Evolutionary conservation across 805 yeast genomes (phyloP).

Genomic region (Saccharomycopsis fodiens): DNA sequence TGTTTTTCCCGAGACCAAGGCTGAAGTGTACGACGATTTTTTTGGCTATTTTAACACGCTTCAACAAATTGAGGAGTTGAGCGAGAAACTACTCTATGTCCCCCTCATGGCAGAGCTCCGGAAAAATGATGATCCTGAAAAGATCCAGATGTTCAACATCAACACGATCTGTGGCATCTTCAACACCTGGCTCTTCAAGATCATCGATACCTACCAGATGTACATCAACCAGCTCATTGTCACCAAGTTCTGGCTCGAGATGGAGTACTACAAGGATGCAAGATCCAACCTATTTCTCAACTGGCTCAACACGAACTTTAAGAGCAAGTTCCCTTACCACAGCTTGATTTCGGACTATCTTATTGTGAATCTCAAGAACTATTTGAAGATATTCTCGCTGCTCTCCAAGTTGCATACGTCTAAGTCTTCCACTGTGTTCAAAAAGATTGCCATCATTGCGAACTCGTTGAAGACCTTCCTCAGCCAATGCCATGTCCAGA

Average conservation of each 20-base stretch:
- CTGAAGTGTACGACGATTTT: slow-evolving; percentile 20
- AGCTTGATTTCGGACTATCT: slow-evolving; percentile 18
- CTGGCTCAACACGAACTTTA: slow-evolving; percentile 18
- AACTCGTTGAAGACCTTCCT: slow-evolving; percentile 17
- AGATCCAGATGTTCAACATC: slow-evolving; percentile 11
- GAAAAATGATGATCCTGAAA: slow-evolving; percentile 4
- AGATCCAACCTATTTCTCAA: slow-evolving; percentile 16
- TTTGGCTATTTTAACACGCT: slow-evolving; percentile 20
- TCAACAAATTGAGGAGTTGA: slow-evolving; percentile 18
- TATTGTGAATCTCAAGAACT: slow-evolving; percentile 17
- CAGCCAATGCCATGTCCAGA: slow-evolving; percentile 17
- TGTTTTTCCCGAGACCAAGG: slow-evolving; percentile 20
- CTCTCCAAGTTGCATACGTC: slow-evolving; percentile 11
- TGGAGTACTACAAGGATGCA: slow-evolving; percentile 18
- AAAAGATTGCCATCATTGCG: slow-evolving; percentile 14
- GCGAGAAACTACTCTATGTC: slow-evolving; percentile 14
- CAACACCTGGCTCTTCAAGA: slow-evolving; percentile 20
- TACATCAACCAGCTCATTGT: slow-evolving; percentile 20
- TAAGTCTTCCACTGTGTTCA: slow-evolving; percentile 15
- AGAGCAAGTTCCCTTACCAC: slow-evolving; percentile 17
- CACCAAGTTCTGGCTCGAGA: slow-evolving; percentile 20
- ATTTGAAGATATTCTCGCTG: slow-evolving; percentile 10
- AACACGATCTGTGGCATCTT: slow-evolving; percentile 18
- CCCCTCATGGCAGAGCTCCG: slow-evolving; percentile 17
- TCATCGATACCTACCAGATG: slow-evolving; percentile 18